Percentiles rank a stretch among this genome's conserved stretches.
Evolutionary conservation across 495 filamentous ascomycete species (phyloP).

Genomic region (Hypoxylon rickii): DNA sequence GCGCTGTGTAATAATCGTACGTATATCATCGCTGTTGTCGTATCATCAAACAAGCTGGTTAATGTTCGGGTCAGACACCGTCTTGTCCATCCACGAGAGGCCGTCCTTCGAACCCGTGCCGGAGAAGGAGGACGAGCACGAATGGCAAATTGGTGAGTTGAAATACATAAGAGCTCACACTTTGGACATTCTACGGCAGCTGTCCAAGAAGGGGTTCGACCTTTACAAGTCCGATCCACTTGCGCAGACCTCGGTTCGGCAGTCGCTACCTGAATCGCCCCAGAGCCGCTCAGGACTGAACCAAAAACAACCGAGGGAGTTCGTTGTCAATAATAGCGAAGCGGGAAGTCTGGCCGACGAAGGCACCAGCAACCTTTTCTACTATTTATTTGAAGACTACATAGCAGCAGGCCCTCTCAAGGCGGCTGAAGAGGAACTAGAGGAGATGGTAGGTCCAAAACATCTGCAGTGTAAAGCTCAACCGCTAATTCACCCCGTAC

Average conservation of each 20-base stretch:
- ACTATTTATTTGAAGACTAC: slow-evolving; percentile 86
- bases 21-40: slow-evolving; percentile 6
- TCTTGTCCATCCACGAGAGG: slow-evolving; percentile 78
- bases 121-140: slow-evolving; percentile 39
- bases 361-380: slow-evolving; percentile 76
- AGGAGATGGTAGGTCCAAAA: slow-evolving; percentile 63
- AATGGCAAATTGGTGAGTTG: slow-evolving; percentile 46
- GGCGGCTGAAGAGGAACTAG: slow-evolving; percentile 75
- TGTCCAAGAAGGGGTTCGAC: slow-evolving; percentile 57
- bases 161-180: slow-evolving; percentile 68
- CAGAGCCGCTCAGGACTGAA: slow-evolving; percentile 38
- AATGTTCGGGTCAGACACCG: slow-evolving; percentile 57
- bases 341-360: slow-evolving; percentile 51
- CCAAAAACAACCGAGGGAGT: slow-evolving; percentile 35
- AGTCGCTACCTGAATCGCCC: slow-evolving; percentile 32
- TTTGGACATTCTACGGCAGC: slow-evolving; percentile 69
- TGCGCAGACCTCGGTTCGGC: slow-evolving; percentile 49
- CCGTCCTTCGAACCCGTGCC: slow-evolving; percentile 54
- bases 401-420: slow-evolving; percentile 48
- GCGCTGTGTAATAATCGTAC: slow-evolving; percentile 79
- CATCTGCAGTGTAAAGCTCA: no score
- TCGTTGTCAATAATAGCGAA: slow-evolving; percentile 18
- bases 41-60: slow-evolving; percentile 10
- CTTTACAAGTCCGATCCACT: slow-evolving; percentile 49
- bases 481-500: slow-evolving; percentile 2